Percentiles rank a stretch among this genome's conserved stretches.
phyloP scores from a whole-genome alignment of 2,329 filamentous ascomycete genomes.

The Aureobasidium pullulans region DNA sequence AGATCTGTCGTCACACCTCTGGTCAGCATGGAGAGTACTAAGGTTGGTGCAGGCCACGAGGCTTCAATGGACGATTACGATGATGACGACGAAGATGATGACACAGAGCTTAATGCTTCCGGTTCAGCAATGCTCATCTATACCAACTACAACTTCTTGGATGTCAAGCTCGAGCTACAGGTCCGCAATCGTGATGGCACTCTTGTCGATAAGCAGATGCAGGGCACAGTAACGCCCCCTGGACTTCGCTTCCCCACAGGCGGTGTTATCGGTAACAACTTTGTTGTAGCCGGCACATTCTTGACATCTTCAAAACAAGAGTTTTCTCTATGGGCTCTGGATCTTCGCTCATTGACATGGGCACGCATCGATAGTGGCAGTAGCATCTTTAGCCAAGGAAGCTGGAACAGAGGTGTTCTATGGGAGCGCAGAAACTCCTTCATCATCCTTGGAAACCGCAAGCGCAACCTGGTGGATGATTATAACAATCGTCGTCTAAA shows the following conservation, averaged over 20 bases:
- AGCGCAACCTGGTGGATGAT: conserved; percentile 88
- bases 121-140: conserved; percentile 83
- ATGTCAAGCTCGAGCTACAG: conserved; percentile 92
- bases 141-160: conserved; percentile 97
- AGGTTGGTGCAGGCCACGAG: conserved; percentile 54
- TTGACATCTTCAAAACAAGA: conserved; percentile 97
- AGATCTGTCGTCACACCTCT: conserved; percentile 89
- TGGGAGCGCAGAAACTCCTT: conserved; percentile 94
- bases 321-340: conserved; percentile 92
- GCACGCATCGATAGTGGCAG: conserved; percentile 91
- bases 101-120: conserved; percentile 25
- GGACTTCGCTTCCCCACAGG: conserved; percentile 93
- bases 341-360: conserved; percentile 83
- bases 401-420: conserved; percentile 91
- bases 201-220: conserved; percentile 82
- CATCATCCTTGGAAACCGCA: conserved; percentile 89
- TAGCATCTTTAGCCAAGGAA: conserved; percentile 90
- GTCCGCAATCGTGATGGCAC: conserved; percentile 77
- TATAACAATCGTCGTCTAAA: conserved; percentile 98
- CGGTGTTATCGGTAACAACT: conserved; percentile 89
- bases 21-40: conserved; percentile 55
- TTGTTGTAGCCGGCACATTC: conserved; percentile 95
- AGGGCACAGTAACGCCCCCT: conserved; percentile 76
- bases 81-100: conserved; percentile 23
- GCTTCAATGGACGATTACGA: conserved; percentile 28